Conservation (phyloP, 208 protist genomes). For the Crithidia sp. region DNA sequence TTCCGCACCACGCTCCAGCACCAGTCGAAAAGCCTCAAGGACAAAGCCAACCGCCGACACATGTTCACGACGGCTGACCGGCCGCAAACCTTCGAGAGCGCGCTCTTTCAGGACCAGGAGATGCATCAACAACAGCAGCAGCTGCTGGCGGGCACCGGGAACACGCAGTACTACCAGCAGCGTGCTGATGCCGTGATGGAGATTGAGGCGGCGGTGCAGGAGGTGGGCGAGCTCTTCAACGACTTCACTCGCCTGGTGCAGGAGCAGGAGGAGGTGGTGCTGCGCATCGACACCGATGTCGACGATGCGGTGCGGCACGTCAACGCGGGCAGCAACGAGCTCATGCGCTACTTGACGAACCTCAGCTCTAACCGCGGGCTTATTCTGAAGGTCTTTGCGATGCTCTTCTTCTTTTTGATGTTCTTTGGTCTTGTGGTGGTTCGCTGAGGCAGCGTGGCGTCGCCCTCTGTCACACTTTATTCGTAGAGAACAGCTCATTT, state of each 20-base stretch:
- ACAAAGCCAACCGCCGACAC: slow-evolving; percentile 75
- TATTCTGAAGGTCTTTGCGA: slow-evolving; percentile 94
- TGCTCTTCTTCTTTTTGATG: slow-evolving; percentile 92
- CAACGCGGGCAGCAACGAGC: slow-evolving; percentile 92
- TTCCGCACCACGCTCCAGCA: slow-evolving; percentile 86
- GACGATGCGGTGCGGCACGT: slow-evolving; percentile 85
- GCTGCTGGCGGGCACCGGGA: slow-evolving; percentile 52
- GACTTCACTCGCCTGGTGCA: slow-evolving; percentile 92
- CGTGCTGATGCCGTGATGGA: slow-evolving; percentile 84
- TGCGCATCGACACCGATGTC: slow-evolving; percentile 91
- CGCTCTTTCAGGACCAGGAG: slow-evolving; percentile 90
- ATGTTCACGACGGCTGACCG: slow-evolving; percentile 81
- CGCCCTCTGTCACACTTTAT: no score
- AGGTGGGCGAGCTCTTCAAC: slow-evolving; percentile 92
- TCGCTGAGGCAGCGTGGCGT: slow-evolving; percentile 36
- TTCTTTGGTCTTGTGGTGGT: slow-evolving; percentile 92
- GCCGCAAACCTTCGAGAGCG: slow-evolving; percentile 86
- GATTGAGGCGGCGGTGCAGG: slow-evolving; percentile 89
- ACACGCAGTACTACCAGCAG: slow-evolving; percentile 85
- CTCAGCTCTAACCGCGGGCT: slow-evolving; percentile 90
- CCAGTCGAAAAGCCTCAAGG: slow-evolving; percentile 79
- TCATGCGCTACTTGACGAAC: slow-evolving; percentile 89
- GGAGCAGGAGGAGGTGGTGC: slow-evolving; percentile 91
- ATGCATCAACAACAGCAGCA: slow-evolving; percentile 79
- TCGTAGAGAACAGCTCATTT: background rate